phyloP scores from a whole-genome alignment of 129 eudicot genomes.

The Mikania micrantha region DNA sequence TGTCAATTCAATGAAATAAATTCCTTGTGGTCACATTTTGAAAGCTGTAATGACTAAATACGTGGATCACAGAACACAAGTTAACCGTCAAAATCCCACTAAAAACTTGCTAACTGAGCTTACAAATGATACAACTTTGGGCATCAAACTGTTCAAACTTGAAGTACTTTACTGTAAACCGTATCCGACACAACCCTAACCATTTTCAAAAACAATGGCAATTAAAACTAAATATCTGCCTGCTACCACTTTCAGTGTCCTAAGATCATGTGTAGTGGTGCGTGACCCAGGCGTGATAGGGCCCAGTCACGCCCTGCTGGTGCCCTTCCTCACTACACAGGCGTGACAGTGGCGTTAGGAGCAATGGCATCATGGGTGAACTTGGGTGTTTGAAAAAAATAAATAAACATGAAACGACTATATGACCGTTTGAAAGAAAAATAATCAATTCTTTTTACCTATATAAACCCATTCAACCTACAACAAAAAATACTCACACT shows the following conservation, averaged over 20 bases:
- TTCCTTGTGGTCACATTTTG: neutral
- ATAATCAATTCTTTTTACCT: too few relatives aligned
- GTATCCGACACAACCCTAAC: neutral
- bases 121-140: constrained; percentile 5
- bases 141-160: constrained; percentile 9
- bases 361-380: too few relatives aligned
- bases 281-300: too few relatives aligned
- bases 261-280: too few relatives aligned
- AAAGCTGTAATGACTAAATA: neutral
- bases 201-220: neutral
- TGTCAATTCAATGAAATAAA: neutral
- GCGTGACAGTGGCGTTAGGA: too few relatives aligned
- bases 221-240: constrained; percentile 18
- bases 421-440: too few relatives aligned
- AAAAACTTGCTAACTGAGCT: constrained; percentile 8
- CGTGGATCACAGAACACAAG: neutral
- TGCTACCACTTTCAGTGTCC: neutral
- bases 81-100: neutral
- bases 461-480: too few relatives aligned
- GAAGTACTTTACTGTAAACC: constrained; percentile 6
- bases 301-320: too few relatives aligned
- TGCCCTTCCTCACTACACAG: too few relatives aligned
- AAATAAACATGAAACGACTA: too few relatives aligned
- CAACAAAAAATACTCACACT: too few relatives aligned
- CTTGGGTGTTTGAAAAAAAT: too few relatives aligned